These are phyloP conservation scores for button mushroom (Agaricus bisporus) DNA, from an alignment of 768 basidiomycete genomes.

Conservation along the genomic window DNA sequence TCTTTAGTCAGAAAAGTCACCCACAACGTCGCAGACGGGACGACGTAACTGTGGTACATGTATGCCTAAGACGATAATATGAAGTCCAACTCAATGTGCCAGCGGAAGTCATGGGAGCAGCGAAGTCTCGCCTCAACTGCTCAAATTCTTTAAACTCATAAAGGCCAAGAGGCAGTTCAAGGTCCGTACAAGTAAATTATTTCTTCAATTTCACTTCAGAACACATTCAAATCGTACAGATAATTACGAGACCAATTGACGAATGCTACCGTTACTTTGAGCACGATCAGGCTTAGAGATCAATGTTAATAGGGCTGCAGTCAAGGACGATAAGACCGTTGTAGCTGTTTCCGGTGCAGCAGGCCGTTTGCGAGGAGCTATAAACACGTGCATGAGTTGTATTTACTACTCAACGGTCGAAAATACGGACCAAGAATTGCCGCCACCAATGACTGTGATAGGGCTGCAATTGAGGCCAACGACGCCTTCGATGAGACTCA, in stretches of 20 bases:
- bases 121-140: too few relatives aligned
- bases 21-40: too few relatives aligned
- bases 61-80: too few relatives aligned
- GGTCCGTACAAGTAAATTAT: too few relatives aligned
- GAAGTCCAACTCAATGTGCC: too few relatives aligned
- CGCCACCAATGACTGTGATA: conserved; percentile 21
- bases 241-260: background rate
- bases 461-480: conserved; percentile 24
- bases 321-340: conserved; percentile 21
- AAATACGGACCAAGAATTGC: conserved; percentile 16
- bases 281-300: conserved; percentile 12
- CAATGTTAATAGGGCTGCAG: conserved; percentile 24
- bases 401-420: background rate
- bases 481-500: conserved; percentile 12
- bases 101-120: too few relatives aligned
- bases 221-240: too few relatives aligned
- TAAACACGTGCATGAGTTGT: background rate
- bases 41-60: too few relatives aligned
- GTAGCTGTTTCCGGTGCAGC: conserved; percentile 24
- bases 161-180: too few relatives aligned
- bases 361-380: conserved; percentile 22
- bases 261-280: background rate
- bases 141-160: too few relatives aligned
- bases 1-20: too few relatives aligned
- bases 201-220: too few relatives aligned